phyloP scores from a whole-genome alignment of 768 basidiomycete genomes.

The Pulveroboletus frians region DNA sequence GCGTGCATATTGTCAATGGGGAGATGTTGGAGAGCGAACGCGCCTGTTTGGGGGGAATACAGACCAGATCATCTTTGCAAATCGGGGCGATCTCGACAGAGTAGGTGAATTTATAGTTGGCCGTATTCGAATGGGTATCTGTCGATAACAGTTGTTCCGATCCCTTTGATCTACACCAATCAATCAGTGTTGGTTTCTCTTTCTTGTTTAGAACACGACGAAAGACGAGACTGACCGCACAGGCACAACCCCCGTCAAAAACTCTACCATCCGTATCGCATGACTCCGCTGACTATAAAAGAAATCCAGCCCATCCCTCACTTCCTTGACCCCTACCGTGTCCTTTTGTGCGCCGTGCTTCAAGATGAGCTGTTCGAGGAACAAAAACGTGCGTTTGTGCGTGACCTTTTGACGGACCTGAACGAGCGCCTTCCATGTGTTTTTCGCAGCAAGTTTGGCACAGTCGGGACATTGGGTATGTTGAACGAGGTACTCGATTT shows the following conservation, averaged over 20 bases:
- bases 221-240: constrained; percentile 56
- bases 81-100: constrained; percentile 96
- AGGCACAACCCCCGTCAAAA: constrained; percentile 82
- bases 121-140: constrained; percentile 87
- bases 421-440: constrained; percentile 96
- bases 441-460: constrained; percentile 91
- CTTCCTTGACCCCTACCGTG: constrained; percentile 89
- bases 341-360: constrained; percentile 97
- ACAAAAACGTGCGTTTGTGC: constrained; percentile 97
- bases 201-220: background rate
- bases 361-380: constrained; percentile 93
- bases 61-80: constrained; percentile 97
- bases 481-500: constrained; percentile 92
- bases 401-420: constrained; percentile 99
- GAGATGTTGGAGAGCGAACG: constrained; percentile 82
- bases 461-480: constrained; percentile 95
- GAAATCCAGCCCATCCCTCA: constrained; percentile 92
- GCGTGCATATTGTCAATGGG: constrained; percentile 81
- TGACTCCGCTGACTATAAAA: constrained; percentile 90
- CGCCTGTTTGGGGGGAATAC: constrained; percentile 79
- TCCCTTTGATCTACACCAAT: constrained; percentile 63
- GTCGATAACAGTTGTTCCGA: constrained; percentile 93
- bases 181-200: background rate
- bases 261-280: constrained; percentile 96
- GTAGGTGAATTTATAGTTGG: constrained; percentile 96